Evolutionary conservation across 116 monocot species (phyloP).

Genomic region (Trichopus zeylanicus): DNA sequence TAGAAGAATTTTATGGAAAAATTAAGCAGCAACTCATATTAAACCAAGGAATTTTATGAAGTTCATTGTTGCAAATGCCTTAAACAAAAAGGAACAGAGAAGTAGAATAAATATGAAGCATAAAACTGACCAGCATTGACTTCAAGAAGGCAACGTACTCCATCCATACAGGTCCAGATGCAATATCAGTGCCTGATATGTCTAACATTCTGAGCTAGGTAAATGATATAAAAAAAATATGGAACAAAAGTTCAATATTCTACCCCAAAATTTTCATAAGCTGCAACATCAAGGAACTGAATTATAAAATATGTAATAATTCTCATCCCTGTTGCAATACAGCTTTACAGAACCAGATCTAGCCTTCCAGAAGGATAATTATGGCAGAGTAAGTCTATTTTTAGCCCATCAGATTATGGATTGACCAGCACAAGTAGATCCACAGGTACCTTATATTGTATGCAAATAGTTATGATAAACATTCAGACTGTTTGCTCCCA

Average conservation of each 20-base stretch:
- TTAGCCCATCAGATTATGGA: too few species aligned
- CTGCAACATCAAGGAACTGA: neutral
- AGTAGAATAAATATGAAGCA: slow-evolving; percentile 3
- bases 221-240: neutral
- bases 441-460: too few species aligned
- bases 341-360: too few species aligned
- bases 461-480: too few species aligned
- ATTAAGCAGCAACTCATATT: neutral
- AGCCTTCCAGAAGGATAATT: too few species aligned
- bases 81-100: neutral
- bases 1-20: slow-evolving; percentile 15
- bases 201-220: neutral
- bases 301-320: too few species aligned
- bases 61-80: neutral
- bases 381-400: too few species aligned
- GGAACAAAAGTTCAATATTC: neutral
- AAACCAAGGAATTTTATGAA: neutral
- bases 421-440: too few species aligned
- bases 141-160: slow-evolving; percentile 95
- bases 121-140: slow-evolving; percentile 59
- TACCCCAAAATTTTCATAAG: neutral
- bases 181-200: slow-evolving; percentile 72
- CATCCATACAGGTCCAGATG: slow-evolving; percentile 95
- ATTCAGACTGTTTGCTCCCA: too few species aligned
- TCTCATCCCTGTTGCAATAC: too few species aligned